Evolutionary conservation across 257 asterid genomes (phyloP).

Genomic region (Solanum arcanum): DNA sequence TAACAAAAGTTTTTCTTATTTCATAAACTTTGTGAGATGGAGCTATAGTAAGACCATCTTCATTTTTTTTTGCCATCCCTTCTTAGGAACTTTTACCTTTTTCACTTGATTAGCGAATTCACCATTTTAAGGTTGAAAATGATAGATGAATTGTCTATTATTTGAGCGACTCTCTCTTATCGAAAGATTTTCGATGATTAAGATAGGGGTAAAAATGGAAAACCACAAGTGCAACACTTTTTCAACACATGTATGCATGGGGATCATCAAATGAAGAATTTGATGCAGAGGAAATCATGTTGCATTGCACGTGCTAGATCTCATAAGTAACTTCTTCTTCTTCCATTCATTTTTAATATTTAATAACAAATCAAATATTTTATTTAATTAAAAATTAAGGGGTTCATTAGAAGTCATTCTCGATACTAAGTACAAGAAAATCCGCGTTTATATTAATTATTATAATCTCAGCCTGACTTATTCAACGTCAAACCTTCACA

Average conservation of each 20-base stretch:
- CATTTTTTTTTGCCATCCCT: no score
- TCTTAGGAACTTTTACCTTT: neutral
- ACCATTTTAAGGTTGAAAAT: neutral
- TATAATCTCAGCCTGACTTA: neutral
- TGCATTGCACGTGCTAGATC: neutral
- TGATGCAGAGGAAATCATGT: conserved; percentile 13
- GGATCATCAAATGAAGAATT: conserved; percentile 41
- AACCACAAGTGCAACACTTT: neutral
- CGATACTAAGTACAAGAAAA: neutral
- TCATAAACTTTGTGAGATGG: neutral
- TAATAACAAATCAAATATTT: neutral
- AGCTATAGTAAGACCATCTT: neutral
- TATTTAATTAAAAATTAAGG: neutral
- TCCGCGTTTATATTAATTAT: neutral
- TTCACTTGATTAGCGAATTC: neutral
- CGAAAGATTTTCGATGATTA: neutral
- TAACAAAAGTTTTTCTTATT: neutral
- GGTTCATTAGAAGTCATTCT: neutral
- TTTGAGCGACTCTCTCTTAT: no score
- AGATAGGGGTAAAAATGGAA: neutral
- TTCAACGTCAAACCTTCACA: neutral
- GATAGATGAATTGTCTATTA: rapidly evolving
- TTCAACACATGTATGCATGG: conserved; percentile 16
- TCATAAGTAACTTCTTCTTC: neutral
- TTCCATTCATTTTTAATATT: neutral